Evolutionary conservation across 2,329 filamentous ascomycete genomes (phyloP), one percentile per base, ranked within the genome.

Genomic region (Alternaria consortialis): DNA sequence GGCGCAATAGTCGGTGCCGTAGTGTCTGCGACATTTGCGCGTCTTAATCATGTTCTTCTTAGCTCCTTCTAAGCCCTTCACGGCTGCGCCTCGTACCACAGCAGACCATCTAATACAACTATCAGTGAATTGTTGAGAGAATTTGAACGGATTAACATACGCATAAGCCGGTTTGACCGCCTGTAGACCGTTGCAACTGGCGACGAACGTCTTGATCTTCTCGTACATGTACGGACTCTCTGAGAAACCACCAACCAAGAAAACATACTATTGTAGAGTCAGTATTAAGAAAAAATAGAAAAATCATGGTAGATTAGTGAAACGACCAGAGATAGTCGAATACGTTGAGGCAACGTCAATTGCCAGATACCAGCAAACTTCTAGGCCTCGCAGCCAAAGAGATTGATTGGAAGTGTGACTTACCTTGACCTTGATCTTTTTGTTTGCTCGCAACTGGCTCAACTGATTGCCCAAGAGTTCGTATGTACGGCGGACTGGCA

Each of bases 211-310:
- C 11, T 60, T 64, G 20, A 75, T 58, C 43, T 70, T 60, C 0
- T 36, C 13, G 8, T 62, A 63, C 37, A 75, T 66, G 40, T 74
- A 76, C 0, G 68, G 60, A 0, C 66, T 71, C 23, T 72, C 68
- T 0, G 73, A 67, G n/a, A 76, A 74, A 0, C 74, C 74, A 1
- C 72, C 73, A 1, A 76, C 69, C 27, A 75, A 34, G 56, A 74
- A 69, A 0, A 74, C 20, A 8, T 57, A 71, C 71, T 56, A n/a
- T 20, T 20, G 37, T 4, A 3, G 1, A 29, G 53, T 54, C 6
- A 52, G 54, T 56, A 42, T 37, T 15, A 56, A 69, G 69, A 20
- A 20, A 20, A 20, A 20, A 20, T 20, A 20, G 20, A 20, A 20
- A 20, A 20, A 20, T 20, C 2, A 20, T 20, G 20, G 20, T 20